Base-by-base conservation (phyloP, 495 filamentous ascomycete genomes). In the Corynascus novoguineensis region DNA sequence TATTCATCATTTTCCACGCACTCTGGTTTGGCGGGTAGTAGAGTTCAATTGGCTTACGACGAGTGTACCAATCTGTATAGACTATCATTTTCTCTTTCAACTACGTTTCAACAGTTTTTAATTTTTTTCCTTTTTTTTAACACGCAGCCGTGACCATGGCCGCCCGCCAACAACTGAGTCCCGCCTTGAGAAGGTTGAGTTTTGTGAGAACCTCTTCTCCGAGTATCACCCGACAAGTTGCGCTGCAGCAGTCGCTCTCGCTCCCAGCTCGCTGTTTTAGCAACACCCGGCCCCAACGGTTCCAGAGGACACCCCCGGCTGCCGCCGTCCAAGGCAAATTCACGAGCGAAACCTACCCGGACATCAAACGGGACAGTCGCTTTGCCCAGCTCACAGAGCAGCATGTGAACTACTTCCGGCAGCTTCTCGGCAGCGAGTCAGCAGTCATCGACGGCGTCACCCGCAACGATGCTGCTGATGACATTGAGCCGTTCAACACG, bases 401-500 rank as follows among this genome's bases (percentile, higher is more conserved):
- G 8, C 87, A 98, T 80, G 87, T 97, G 21, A 67, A 77, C 50
- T 84, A 82, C 73, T 97, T 98, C 79, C 79, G 84, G 61, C 71
- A 79, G 6, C 73, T 97, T 5, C 78, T 97, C 35, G 88, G 89
- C 48, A 78, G 77, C 21, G 81, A 83, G 38, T 87, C 86, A 9
- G 89, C 90, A n/a, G 77, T 96, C 41, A 82, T 96, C 51, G 87
- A 97, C 62, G 89, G 89, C 44, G 79, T 93, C 37, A 86, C 86
- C 5, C 71, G 78, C 62, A 83, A 88, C 66, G 83, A 83, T 19
- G 71, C 78, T 0, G 70, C 65, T 27, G 85, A 87, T 59, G 93
- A 98, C 65, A 77, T 97, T 54, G 90, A 92, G 65, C 82, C 90
- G 15, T 97, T 89, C 81, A 98, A 98, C 75, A 83, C 81, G 62